Base-by-base conservation (phyloP, 1,139 yeast species). In the Geotrichum bryndzae region DNA sequence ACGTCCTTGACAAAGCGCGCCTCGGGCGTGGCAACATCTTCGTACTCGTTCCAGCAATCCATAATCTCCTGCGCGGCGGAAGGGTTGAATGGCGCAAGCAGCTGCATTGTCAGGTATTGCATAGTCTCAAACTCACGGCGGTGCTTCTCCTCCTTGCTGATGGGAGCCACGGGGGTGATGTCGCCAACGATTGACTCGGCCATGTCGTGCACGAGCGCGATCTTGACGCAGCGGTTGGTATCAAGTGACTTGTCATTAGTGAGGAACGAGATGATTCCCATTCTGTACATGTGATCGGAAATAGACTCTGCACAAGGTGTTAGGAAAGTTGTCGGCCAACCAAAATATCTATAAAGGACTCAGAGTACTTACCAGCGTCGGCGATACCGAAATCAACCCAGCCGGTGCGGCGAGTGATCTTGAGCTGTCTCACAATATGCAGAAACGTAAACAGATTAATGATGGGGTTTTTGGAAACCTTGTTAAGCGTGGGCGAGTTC, bases 171-270 rank as follows among this genome's bases (percentile, higher is more conserved):
- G 15, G 99, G 99, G 0, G 97, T 91, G 62, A 94, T 90, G 73
- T 94, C 99, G 15, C 98, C 98, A 11, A 94, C 98, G 50, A 94
- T 77, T 6, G 92, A 77, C 77, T 94, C 99, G 11, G 99, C 98
- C 71, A 94, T 87, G 73, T 94, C 99, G 75, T 94, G 99, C 52
- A 91, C 86, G 54, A 91, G 78, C 0, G 98, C 91, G 60, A 94
- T 91, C 74, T 89, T 87, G 60, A 86, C 88, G 79, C 98, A 91
- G 67, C 83, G 76, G 52, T 74, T 75, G n/a, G 77, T 72, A 66
- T 82, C 78, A 8, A 82, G 74, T 5, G 70, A 66, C 15, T 76
- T 74, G 59, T 85, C 75, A 68, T 88, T 87, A 52, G 89, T 81
- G 46, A 90, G 75, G 88, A 92, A 83, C 29, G 96, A 80, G 60